Conservation (phyloP, 2,329 filamentous ascomycete genomes). For the Elsinoe perseae region DNA sequence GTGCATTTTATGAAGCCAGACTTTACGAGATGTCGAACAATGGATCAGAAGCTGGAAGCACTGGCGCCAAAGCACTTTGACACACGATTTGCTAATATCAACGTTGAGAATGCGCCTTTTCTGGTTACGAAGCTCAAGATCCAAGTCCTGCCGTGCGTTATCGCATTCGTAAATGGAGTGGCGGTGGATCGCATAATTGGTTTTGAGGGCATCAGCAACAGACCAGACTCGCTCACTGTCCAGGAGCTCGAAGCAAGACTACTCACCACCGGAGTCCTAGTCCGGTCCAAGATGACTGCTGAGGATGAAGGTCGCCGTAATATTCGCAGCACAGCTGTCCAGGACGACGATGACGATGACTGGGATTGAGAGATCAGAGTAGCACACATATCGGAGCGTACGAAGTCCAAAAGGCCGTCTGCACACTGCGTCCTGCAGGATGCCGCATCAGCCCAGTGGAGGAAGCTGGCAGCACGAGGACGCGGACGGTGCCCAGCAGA, state of each 20-base stretch:
- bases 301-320: conserved; percentile 34
- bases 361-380: conserved; percentile 37
- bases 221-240: conserved; percentile 47
- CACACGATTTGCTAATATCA: conserved; percentile 50
- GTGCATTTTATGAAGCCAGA: conserved; percentile 59
- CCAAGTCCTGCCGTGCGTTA: conserved; percentile 51
- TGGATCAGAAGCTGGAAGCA: conserved; percentile 52
- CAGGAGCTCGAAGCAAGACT: conserved; percentile 48
- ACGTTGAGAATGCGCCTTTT: conserved; percentile 54
- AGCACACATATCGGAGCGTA: no score
- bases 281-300: conserved; percentile 44
- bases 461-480: no score
- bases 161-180: conserved; percentile 50
- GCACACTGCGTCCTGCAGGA: no score
- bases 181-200: conserved; percentile 51
- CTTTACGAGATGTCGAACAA: conserved; percentile 53
- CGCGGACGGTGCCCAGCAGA: neutral
- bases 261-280: conserved; percentile 44
- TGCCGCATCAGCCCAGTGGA: no score
- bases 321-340: conserved; percentile 29
- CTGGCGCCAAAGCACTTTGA: conserved; percentile 52
- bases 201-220: conserved; percentile 51
- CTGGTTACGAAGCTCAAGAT: conserved; percentile 51
- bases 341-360: conserved; percentile 42
- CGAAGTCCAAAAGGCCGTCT: no score